Conservation (phyloP, 116 monocot genomes). For the Thalassia testudinum region DNA sequence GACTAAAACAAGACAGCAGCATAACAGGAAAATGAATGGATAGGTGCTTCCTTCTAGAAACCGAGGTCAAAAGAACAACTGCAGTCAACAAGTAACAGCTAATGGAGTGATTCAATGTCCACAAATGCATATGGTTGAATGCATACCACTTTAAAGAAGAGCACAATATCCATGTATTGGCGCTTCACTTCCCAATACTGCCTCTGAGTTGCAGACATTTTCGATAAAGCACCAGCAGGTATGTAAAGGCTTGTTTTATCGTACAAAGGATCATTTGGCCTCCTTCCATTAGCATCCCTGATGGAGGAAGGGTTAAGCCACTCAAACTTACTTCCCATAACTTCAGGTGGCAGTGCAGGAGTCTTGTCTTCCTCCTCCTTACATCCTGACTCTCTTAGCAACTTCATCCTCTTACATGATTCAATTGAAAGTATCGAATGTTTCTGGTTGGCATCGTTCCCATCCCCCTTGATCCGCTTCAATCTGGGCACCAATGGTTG, state of each 20-base stretch:
- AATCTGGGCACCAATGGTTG: conserved; percentile 41
- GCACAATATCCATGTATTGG: conserved; percentile 81
- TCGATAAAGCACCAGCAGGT: conserved; percentile 59
- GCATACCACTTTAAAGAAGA: conserved; percentile 96
- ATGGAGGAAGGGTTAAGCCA: conserved; percentile 78
- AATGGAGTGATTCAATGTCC: too few species aligned
- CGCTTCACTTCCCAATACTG: conserved; percentile 95
- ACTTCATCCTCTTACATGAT: conserved; percentile 47
- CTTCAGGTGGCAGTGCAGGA: conserved; percentile 17
- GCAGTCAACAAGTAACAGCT: too few species aligned
- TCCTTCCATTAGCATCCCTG: conserved; percentile 68
- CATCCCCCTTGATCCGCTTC: conserved; percentile 66
- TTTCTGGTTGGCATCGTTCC: neutral
- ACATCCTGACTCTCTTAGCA: conserved; percentile 4
- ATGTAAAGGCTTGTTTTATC: conserved; percentile 82
- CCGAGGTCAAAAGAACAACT: too few species aligned
- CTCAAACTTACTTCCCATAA: conserved; percentile 51
- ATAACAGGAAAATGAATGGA: too few species aligned
- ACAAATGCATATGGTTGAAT: too few species aligned
- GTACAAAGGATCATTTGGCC: conserved; percentile 58
- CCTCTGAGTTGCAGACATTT: conserved; percentile 91
- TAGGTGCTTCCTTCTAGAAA: too few species aligned
- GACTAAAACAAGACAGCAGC: too few species aligned
- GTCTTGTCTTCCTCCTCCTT: conserved; percentile 5
- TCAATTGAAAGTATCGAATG: conserved; percentile 8